Percentiles rank a stretch among this genome's conserved stretches.
Conservation (phyloP, 257 asterid genomes). For the Nicotiana tabacum region DNA sequence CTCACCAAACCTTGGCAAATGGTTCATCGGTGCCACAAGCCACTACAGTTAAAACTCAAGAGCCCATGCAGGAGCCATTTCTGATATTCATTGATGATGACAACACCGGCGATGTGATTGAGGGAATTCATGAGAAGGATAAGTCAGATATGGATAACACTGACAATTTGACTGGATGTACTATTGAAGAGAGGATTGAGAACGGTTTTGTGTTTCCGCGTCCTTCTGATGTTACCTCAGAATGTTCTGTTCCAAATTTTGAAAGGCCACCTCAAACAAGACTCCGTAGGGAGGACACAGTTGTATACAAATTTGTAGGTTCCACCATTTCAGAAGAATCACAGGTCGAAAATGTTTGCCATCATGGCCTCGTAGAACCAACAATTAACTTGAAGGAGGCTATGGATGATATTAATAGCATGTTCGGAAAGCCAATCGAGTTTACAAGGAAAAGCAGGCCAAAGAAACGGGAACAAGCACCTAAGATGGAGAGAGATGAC, state of each 20-base stretch:
- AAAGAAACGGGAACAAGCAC: conserved; percentile 43
- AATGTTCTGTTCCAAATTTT: conserved; percentile 22
- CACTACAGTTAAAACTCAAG: conserved; percentile 24
- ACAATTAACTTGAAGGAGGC: conserved; percentile 92
- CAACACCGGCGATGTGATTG: conserved; percentile 36
- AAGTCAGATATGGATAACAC: conserved; percentile 8
- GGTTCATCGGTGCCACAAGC: conserved; percentile 20
- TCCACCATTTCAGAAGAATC: conserved; percentile 80
- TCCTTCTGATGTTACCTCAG: conserved; percentile 40
- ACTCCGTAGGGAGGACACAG: conserved; percentile 65
- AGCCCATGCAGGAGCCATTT: conserved; percentile 43
- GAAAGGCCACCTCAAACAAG: conserved; percentile 40
- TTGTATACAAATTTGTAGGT: conserved; percentile 72
- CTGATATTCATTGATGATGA: conserved; percentile 67
- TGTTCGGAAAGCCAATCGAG: conserved; percentile 95
- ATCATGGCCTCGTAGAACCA: conserved; percentile 93
- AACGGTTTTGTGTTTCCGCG: conserved; percentile 40
- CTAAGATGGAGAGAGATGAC: conserved; percentile 3
- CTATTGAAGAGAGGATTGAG: conserved; percentile 13
- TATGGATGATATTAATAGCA: conserved; percentile 82
- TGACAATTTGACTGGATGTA: conserved; percentile 19
- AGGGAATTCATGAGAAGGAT: conserved; percentile 23
- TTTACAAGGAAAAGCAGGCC: conserved; percentile 65
- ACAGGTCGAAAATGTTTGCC: conserved; percentile 85
- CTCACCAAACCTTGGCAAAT: conserved; percentile 23